These are phyloP conservation scores for Leucaena leucocephala DNA, from an alignment of 306 rosid genomes.

Conservation along the genomic window DNA sequence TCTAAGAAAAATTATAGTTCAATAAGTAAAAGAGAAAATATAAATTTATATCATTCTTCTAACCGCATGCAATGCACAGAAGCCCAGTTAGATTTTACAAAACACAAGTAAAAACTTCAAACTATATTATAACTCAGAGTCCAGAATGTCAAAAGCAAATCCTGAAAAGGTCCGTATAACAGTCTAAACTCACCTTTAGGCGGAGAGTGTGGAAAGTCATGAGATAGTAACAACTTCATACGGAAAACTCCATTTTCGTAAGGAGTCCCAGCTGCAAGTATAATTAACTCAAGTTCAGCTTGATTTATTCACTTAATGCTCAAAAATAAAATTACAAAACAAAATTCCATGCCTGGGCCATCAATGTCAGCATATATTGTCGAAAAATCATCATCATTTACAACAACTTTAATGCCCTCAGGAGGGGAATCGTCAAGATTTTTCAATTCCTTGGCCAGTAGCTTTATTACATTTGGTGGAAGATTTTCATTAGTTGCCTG, in stretches of 20 bases:
- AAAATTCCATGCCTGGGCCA: slow-evolving; percentile 81
- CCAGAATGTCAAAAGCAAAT: background rate
- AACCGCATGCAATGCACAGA: background rate
- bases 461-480: slow-evolving; percentile 96
- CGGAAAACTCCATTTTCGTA: slow-evolving; percentile 95
- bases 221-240: slow-evolving; percentile 84
- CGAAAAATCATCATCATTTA: slow-evolving; percentile 93
- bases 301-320: slow-evolving; percentile 15
- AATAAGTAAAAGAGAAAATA: background rate
- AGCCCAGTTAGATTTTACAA: background rate
- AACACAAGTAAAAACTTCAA: background rate
- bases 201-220: slow-evolving; percentile 87
- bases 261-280: slow-evolving; percentile 90
- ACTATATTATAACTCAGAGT: slow-evolving; percentile 5
- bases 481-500: slow-evolving; percentile 99
- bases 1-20: background rate
- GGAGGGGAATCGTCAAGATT: slow-evolving; percentile 96
- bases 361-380: slow-evolving; percentile 90
- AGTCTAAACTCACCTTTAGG: slow-evolving; percentile 73
- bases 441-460: slow-evolving; percentile 97
- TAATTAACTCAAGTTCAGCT: slow-evolving; percentile 33
- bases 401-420: slow-evolving; percentile 92
- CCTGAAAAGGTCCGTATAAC: slow-evolving; percentile 4
- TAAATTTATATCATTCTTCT: background rate
- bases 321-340: slow-evolving; percentile 5